A percentile compares a stretch with the other conserved stretches of the same genome.
phyloP scores from a whole-genome alignment of 2,329 filamentous ascomycete species.

The Fusarium circinatum region DNA sequence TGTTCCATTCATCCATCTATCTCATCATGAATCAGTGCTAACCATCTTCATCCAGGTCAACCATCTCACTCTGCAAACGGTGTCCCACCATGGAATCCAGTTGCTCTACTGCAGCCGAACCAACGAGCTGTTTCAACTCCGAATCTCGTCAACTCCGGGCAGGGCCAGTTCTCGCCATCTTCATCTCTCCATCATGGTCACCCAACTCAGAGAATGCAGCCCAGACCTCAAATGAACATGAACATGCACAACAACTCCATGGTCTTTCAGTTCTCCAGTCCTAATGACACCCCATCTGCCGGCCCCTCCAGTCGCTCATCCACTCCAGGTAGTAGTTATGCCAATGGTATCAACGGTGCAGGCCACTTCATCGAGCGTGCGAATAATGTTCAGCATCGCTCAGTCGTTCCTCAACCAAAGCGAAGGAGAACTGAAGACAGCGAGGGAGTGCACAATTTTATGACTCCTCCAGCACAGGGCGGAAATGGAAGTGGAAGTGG shows the following conservation, averaged over 20 bases:
- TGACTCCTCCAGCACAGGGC: slow-evolving; percentile 46
- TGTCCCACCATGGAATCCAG: slow-evolving; percentile 55
- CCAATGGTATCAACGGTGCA: slow-evolving; percentile 54
- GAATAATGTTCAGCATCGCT: slow-evolving; percentile 77
- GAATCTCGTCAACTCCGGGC: slow-evolving; percentile 40
- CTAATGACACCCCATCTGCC: slow-evolving; percentile 49
- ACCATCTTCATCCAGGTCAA: slow-evolving; percentile 41
- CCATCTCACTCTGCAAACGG: slow-evolving; percentile 42
- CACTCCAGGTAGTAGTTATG: slow-evolving; percentile 45
- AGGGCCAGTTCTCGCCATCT: slow-evolving; percentile 40
- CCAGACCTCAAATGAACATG: slow-evolving; percentile 44
- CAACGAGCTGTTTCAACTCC: slow-evolving; percentile 45
- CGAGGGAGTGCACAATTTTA: slow-evolving; percentile 53
- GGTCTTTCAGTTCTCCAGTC: slow-evolving; percentile 57
- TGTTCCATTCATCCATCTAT: slow-evolving; percentile 1
- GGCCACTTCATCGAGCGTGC: slow-evolving; percentile 77
- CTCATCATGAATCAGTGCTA: slow-evolving; percentile 16
- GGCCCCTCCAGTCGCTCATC: slow-evolving; percentile 48
- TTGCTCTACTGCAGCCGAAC: slow-evolving; percentile 53
- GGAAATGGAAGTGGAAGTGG: slow-evolving; percentile 66
- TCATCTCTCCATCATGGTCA: slow-evolving; percentile 34
- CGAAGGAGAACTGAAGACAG: slow-evolving; percentile 67
- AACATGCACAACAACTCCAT: slow-evolving; percentile 48
- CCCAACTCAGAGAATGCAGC: slow-evolving; percentile 34
- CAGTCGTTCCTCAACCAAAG: slow-evolving; percentile 69